A percentile compares a stretch with the other conserved stretches of the same genome.
phyloP scores from a whole-genome alignment of 1,139 yeast species.

The Taphrina pruni region DNA sequence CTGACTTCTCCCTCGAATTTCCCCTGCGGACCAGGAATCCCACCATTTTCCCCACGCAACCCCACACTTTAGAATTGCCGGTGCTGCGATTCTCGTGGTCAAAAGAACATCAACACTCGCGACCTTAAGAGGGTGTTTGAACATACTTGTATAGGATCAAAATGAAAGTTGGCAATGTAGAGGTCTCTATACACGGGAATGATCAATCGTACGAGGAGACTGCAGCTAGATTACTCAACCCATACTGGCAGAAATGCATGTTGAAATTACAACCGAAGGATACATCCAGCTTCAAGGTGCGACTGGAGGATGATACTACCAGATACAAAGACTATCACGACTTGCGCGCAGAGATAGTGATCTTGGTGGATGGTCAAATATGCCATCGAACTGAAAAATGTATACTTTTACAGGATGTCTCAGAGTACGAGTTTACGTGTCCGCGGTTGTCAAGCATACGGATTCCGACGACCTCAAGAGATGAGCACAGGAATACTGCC shows the following conservation, averaged over 20 bases:
- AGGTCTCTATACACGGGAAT: background rate
- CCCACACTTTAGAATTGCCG: background rate
- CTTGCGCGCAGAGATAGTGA: conserved; percentile 6
- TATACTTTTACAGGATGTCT: conserved; percentile 3
- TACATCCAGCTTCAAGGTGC: background rate
- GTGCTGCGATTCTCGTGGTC: too few species aligned
- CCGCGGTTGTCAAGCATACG: background rate
- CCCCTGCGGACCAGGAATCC: background rate
- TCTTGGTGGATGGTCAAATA: conserved; percentile 1
- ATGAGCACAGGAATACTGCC: background rate
- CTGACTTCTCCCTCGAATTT: background rate
- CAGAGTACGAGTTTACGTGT: conserved; percentile 10
- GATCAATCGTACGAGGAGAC: background rate
- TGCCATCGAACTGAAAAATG: conserved; percentile 5
- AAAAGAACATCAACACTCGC: too few species aligned
- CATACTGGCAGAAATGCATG: conserved; percentile 8
- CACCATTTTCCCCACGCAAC: background rate
- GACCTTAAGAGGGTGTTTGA: too few species aligned
- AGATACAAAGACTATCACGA: background rate
- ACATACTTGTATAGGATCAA: background rate
- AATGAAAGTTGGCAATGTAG: background rate
- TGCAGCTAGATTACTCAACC: background rate
- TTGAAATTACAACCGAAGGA: background rate
- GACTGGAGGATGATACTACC: conserved; percentile 7
- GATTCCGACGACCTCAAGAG: background rate